phyloP scores from a whole-genome alignment of 78 protist genomes.

The Dictyostelium purpureum region DNA sequence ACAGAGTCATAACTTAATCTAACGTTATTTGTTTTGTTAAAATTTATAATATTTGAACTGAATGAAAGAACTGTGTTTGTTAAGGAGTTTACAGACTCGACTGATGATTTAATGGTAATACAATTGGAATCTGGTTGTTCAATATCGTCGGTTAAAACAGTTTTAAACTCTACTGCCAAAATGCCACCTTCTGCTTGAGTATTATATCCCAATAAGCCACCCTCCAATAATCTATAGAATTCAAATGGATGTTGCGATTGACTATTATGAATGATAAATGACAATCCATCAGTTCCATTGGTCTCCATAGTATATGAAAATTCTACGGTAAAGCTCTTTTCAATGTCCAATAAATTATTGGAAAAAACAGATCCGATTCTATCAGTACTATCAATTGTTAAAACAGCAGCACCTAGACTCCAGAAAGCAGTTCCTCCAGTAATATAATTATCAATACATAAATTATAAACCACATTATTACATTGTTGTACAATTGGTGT shows the following conservation, averaged over 20 bases:
- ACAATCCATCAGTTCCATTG: not conserved
- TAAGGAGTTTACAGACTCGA: not conserved
- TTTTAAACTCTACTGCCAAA: not conserved
- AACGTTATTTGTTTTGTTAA: not conserved
- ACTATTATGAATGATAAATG: not conserved
- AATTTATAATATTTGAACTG: not conserved
- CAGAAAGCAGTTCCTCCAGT: too few species aligned
- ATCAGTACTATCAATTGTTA: not conserved
- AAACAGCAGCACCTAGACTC: not conserved
- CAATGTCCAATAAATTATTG: not conserved
- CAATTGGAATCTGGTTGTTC: not conserved
- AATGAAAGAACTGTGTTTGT: not conserved
- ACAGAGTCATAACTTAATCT: not conserved
- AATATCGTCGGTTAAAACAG: not conserved
- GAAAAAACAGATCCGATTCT: not conserved
- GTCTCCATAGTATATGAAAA: not conserved
- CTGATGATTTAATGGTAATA: not conserved
- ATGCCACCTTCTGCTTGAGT: not conserved
- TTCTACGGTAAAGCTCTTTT: not conserved
- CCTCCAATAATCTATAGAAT: not conserved
- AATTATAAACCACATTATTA: too few species aligned
- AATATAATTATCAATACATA: too few species aligned
- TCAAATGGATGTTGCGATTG: not conserved
- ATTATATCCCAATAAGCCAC: slow-evolving; percentile 5
- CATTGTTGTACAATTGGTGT: too few species aligned